Percentiles rank a stretch among this genome's conserved stretches.
phyloP scores from a whole-genome alignment of 306 rosid species.

The Rosa chinensis region DNA sequence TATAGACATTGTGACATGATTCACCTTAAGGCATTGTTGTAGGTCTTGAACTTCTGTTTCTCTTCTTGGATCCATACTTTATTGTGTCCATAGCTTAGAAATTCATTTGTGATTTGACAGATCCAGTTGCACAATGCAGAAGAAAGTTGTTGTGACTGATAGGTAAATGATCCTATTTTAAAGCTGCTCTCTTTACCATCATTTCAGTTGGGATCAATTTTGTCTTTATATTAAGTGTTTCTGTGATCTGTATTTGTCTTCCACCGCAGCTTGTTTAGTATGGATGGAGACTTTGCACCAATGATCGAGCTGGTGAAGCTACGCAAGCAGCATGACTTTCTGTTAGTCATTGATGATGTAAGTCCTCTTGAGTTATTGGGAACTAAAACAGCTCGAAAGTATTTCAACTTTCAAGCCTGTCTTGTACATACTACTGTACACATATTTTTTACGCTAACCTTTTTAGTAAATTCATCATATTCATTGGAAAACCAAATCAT shows the following conservation, averaged over 20 bases:
- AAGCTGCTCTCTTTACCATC: conserved; percentile 3
- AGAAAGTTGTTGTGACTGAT: conserved; percentile 91
- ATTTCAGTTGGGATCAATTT: conserved; percentile 8
- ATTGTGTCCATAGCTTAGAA: conserved; percentile 9
- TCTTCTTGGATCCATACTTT: conserved; percentile 16
- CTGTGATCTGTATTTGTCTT: conserved; percentile 3
- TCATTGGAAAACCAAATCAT: neutral
- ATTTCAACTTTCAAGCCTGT: neutral
- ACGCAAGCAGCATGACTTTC: conserved; percentile 69
- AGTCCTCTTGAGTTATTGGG: conserved; percentile 29
- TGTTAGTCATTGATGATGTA: conserved; percentile 93
- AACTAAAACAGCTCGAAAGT: neutral
- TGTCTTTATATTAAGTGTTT: neutral
- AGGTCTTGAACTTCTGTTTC: conserved; percentile 48
- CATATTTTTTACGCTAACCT: neutral
- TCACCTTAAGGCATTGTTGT: conserved; percentile 79
- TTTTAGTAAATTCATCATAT: neutral
- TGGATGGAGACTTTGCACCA: conserved; percentile 98
- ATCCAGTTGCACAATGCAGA: conserved; percentile 62
- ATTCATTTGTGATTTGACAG: conserved; percentile 46
- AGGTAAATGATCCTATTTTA: conserved; percentile 46
- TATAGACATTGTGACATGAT: conserved; percentile 91
- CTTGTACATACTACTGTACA: neutral
- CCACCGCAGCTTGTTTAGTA: conserved; percentile 84
- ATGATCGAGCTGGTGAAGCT: conserved; percentile 72